Evolutionary conservation across 495 filamentous ascomycete genomes (phyloP).

Genomic region (Cetradonia linearis): DNA sequence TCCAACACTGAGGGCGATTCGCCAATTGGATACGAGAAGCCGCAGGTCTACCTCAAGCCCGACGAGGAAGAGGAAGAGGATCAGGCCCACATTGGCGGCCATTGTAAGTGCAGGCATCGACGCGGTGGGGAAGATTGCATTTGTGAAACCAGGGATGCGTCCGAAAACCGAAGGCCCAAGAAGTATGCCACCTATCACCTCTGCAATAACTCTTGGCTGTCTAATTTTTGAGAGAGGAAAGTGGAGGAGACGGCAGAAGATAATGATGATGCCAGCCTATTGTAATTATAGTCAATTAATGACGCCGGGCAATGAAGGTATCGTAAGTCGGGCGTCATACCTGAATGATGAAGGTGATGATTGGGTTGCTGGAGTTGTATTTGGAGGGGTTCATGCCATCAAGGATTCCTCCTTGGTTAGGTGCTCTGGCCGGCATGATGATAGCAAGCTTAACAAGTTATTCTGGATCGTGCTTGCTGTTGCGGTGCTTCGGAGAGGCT

Average conservation of each 20-base stretch:
- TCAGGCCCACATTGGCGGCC: conserved; percentile 80
- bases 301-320: not conserved
- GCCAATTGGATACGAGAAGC: conserved; percentile 81
- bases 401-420: conserved; percentile 59
- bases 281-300: not conserved
- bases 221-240: conserved; percentile 75
- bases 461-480: not conserved
- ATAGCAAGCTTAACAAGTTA: not conserved
- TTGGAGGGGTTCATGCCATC: conserved; percentile 61
- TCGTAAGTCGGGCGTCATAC: conserved; percentile 33
- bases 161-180: conserved; percentile 82
- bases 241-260: conserved; percentile 76
- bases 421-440: conserved; percentile 25
- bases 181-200: conserved; percentile 88
- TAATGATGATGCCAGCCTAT: conserved; percentile 79
- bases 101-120: conserved; percentile 68
- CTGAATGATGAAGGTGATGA: conserved; percentile 92
- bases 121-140: conserved; percentile 62
- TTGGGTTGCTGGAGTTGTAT: conserved; percentile 73
- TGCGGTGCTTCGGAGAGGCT: not conserved
- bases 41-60: conserved; percentile 87
- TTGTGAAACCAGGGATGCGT: conserved; percentile 68
- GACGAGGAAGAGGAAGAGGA: conserved; percentile 87
- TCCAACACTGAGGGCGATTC: conserved; percentile 69
- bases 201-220: conserved; percentile 89